phyloP scores from a whole-genome alignment of 768 basidiomycete species.

The Mrakia frigida region DNA sequence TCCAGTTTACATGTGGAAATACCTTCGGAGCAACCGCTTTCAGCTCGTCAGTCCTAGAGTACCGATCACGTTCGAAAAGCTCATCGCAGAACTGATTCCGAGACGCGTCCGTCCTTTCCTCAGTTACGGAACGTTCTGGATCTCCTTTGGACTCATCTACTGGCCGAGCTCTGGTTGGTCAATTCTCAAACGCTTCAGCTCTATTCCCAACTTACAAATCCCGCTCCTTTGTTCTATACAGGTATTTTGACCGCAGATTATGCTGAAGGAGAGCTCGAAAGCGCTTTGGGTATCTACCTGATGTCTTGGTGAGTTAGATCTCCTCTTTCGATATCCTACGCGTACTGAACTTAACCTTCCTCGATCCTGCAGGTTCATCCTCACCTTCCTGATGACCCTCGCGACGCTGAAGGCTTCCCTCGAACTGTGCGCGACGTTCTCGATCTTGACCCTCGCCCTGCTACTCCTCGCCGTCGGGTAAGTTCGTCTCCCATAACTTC shows the following conservation, averaged over 20 bases:
- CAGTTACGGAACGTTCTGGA: constrained; percentile 76
- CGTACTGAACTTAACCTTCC: not conserved
- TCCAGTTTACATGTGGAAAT: too few relatives aligned
- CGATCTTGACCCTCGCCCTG: constrained; percentile 16
- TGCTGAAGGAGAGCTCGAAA: not conserved
- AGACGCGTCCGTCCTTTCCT: too few relatives aligned
- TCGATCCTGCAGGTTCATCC: not conserved
- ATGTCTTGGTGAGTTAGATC: not conserved
- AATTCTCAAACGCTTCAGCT: too few relatives aligned
- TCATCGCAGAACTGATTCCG: too few relatives aligned
- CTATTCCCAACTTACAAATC: too few relatives aligned
- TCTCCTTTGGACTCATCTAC: constrained; percentile 69
- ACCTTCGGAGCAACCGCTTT: too few relatives aligned
- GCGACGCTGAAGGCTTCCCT: constrained; percentile 22
- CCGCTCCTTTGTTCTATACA: too few relatives aligned
- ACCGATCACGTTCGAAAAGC: too few relatives aligned
- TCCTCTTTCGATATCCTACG: not conserved
- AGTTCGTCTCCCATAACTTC: not conserved
- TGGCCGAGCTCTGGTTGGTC: constrained; percentile 59
- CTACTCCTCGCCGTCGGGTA: not conserved
- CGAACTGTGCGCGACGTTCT: constrained; percentile 25
- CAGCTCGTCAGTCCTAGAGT: too few relatives aligned
- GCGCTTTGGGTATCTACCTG: not conserved
- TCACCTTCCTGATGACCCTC: constrained; percentile 26
- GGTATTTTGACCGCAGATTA: constrained; percentile 54